phyloP scores from a whole-genome alignment of 371 early-diverging fungal species.

The Rhizopus arrhizus region DNA sequence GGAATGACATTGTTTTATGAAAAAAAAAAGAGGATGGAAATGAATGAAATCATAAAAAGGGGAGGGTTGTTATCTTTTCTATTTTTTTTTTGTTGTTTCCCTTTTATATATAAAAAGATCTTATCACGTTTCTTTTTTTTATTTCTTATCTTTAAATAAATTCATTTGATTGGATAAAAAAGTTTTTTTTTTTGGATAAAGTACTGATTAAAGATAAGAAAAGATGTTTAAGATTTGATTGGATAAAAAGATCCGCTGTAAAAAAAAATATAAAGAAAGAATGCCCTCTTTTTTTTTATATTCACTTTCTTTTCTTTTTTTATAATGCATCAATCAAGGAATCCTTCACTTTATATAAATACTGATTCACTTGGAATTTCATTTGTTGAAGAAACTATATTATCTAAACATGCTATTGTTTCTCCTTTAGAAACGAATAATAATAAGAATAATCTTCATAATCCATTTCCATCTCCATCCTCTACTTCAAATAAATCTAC shows the following conservation, averaged over 20 bases:
- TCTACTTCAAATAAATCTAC: slow-evolving; percentile 26
- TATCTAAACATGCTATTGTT: slow-evolving; percentile 9
- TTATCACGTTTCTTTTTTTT: slow-evolving; percentile 1
- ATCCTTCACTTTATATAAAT: slow-evolving; percentile 25
- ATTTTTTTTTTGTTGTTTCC: no score
- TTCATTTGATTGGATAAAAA: background rate
- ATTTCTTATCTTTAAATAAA: slow-evolving; percentile 1
- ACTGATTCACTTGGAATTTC: slow-evolving; percentile 32
- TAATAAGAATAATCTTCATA: background rate
- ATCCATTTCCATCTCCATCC: slow-evolving; percentile 32
- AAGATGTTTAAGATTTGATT: background rate
- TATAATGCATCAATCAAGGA: background rate
- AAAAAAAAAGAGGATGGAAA: background rate
- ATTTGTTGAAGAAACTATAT: slow-evolving; percentile 13
- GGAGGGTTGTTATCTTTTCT: background rate
- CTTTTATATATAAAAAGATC: slow-evolving; percentile 3
- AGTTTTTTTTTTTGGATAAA: background rate
- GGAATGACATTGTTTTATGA: background rate
- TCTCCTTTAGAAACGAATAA: slow-evolving; percentile 7
- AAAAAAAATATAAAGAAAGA: background rate
- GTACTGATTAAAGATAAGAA: slow-evolving; percentile 7
- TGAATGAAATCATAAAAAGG: background rate
- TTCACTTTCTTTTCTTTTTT: background rate
- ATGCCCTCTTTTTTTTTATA: background rate
- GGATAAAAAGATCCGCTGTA: slow-evolving; percentile 2